These are phyloP conservation scores for Eutrema japonicum DNA, from an alignment of 345 rosid genomes.

Conservation along the genomic window DNA sequence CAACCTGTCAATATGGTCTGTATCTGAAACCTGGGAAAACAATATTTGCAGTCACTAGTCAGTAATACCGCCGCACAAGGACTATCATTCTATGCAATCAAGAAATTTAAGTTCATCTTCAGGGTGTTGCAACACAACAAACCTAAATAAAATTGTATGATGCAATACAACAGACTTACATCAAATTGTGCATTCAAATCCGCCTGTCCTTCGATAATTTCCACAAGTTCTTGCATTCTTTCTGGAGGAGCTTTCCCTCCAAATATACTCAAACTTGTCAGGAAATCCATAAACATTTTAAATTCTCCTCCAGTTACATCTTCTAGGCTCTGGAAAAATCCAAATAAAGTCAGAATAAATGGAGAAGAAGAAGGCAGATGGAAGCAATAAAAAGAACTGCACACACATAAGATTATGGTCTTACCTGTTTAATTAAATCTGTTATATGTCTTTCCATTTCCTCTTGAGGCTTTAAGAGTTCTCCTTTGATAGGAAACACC, in stretches of 20 bases:
- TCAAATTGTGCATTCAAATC: constrained; percentile 90
- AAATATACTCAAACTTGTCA: constrained; percentile 83
- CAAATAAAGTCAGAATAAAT: constrained; percentile 9
- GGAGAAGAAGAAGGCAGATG: constrained; percentile 18
- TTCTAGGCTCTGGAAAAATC: constrained; percentile 70
- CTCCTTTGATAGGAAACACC: constrained; percentile 90
- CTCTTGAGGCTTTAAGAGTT: constrained; percentile 92
- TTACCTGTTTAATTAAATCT: constrained; percentile 86
- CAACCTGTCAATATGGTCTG: constrained; percentile 92
- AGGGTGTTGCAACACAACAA: constrained; percentile 8
- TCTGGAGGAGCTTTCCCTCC: constrained; percentile 95
- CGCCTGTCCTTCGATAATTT: constrained; percentile 91
- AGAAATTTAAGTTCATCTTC: constrained; percentile 10
- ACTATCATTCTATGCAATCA: constrained; percentile 11
- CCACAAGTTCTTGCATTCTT: constrained; percentile 92
- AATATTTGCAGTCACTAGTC: constrained; percentile 24
- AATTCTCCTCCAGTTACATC: constrained; percentile 98
- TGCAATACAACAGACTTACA: constrained; percentile 52
- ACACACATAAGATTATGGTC: constrained; percentile 5
- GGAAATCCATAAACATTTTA: constrained; percentile 98
- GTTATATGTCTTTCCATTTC: constrained; percentile 97
- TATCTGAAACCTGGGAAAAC: constrained; percentile 76
- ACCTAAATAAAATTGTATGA: constrained; percentile 58
- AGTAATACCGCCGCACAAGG: constrained; percentile 12
- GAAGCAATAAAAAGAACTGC: constrained; percentile 8